Base-by-base conservation (phyloP, 2,329 filamentous ascomycete genomes). In the Botrytis fragariae region DNA sequence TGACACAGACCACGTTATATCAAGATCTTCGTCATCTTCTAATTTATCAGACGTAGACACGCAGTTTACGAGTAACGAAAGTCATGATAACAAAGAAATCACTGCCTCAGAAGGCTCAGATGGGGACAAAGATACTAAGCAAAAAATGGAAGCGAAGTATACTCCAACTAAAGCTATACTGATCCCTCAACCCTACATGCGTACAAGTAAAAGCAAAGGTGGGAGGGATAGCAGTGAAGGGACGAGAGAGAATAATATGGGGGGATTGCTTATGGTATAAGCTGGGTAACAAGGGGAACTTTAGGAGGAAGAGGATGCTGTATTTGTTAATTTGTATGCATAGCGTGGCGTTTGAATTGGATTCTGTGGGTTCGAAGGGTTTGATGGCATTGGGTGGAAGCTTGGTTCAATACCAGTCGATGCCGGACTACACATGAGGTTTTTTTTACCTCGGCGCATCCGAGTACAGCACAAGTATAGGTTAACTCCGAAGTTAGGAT, bases 311-410 rank as follows among this genome's bases (percentile, higher is more conserved):
- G 20, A 32, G n/a, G n/a, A 29, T n/a, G n/a, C 37, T 63, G 61
- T 63, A 63, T 20, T 63, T 63, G 35, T 16, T 51, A 51, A 45
- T 64, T 54, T 57, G 35, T 69, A 54, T 69, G 51, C 48, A 69
- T 69, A 69, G 65, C 65, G 45, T 59, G 65, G 65, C 48, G 65
- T 69, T n/a, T 32, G 65, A n/a, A 44, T 69, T 69, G 37, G 48
- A 57, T 57, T 42, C 35, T n/a, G 7, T 32, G 37, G n/a, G 65
- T 32, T 69, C 54, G 35, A 57, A 3, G n/a, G 18, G 64, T 32
- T 57, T 29, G 48, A 57, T 69, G 37, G 65, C 35, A 69, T 9
- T 16, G n/a, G 48, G n/a, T 42, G 29, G 51, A 29, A 39, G 35
- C 12, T 48, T 39, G 48, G 51, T 42, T 32, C 20, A 29, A 39